A percentile compares a stretch with the other conserved stretches of the same genome.
Conservation (phyloP, 768 basidiomycete species). For the Lactarius deliciosus region DNA sequence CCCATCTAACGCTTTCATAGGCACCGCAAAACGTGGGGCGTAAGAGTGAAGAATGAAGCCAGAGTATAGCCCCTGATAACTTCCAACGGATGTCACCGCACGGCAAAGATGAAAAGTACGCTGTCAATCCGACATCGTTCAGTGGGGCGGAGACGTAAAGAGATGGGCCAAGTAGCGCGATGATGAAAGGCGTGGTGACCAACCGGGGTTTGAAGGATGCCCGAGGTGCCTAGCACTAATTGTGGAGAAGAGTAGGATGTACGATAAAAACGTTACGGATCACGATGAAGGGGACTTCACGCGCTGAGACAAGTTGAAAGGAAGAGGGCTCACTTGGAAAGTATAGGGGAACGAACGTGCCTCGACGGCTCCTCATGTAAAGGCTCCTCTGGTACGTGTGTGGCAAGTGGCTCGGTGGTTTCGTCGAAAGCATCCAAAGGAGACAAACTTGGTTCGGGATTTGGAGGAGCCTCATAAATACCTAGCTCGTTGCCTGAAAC, state of each 20-base stretch:
- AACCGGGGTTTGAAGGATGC: neutral
- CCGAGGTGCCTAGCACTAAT: neutral
- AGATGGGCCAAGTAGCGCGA: neutral
- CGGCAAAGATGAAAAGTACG: neutral
- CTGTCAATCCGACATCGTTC: neutral
- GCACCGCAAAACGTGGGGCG: neutral
- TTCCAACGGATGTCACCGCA: neutral
- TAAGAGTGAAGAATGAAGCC: neutral
- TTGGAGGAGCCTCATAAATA: slow-evolving; percentile 16
- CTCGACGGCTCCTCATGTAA: slow-evolving; percentile 12
- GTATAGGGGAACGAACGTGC: slow-evolving; percentile 28
- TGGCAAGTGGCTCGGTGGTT: slow-evolving; percentile 1
- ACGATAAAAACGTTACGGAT: neutral
- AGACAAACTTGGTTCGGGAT: slow-evolving; percentile 13
- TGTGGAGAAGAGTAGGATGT: neutral
- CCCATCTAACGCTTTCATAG: neutral
- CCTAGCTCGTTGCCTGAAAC: slow-evolving; percentile 16
- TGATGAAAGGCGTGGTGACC: neutral
- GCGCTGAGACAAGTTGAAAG: neutral
- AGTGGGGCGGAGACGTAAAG: neutral
- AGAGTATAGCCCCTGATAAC: neutral
- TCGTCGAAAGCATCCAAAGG: slow-evolving; percentile 21
- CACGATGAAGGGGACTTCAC: neutral
- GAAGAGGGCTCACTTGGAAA: slow-evolving; percentile 28
- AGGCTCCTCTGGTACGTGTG: slow-evolving; percentile 3